Base-by-base conservation (phyloP, 306 rosid species). In the Citrullus amarus region DNA sequence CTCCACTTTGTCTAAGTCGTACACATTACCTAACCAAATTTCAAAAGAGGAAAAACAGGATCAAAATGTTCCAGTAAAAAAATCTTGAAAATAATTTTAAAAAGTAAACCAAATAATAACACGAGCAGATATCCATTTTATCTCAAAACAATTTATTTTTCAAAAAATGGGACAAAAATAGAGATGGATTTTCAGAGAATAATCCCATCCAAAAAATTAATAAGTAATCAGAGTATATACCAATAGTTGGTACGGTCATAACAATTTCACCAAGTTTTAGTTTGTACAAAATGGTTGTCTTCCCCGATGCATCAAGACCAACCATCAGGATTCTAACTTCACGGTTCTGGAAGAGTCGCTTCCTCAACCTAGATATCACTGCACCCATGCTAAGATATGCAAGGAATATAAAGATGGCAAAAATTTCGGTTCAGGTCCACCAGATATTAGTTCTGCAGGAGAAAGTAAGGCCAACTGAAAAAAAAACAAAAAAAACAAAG, bases 271-370 rank as follows among this genome's bases (percentile, higher is more conserved):
- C 89, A 32, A 83, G 68, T 72, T 84, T 86, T 0, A 86, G 82
- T 86, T 86, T 89, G 82, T 79, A 87, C 9, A 87, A 75, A 66
- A 82, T 85, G 73, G 90, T 81, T 22, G 88, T 85, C 82, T 88
- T 88, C 22, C 89, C 88, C 1, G 88, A 86, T n/a, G 87, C 88
- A 84, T 88, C 88, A 80, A 89, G 92, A 83, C 85, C 86, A 53
- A 86, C 80, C 86, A 89, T 86, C 63, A 82, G 75, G 60, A 86
- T 85, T 81, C 84, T 89, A 75, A 86, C 69, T 60, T 67, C 86
- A 69, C 81, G 74, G 55, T 81, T 73, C 8, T 81, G 79, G 8
- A 86, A 78, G 78, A 89, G 78, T 83, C 80, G 79, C 79, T 81
- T 84, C 57, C 79, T 78, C 25, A 83, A 13, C 71, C 81, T 61